A percentile compares a stretch with the other conserved stretches of the same genome.
Evolutionary conservation across 805 yeast genomes (phyloP).

Genomic region (Monosporozyma servazzii): DNA sequence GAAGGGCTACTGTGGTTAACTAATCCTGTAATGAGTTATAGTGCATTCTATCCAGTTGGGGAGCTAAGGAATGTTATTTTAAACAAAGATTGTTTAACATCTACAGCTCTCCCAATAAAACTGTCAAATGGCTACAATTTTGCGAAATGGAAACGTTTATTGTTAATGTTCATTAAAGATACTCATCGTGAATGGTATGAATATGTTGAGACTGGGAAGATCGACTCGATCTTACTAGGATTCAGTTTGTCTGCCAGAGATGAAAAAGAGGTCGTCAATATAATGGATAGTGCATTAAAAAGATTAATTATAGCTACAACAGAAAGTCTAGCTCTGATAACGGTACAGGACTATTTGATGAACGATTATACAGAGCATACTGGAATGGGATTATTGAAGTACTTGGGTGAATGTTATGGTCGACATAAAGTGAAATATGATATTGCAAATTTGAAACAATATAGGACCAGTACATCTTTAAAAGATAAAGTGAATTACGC

Average conservation of each 20-base stretch:
- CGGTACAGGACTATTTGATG: not conserved
- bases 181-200: not conserved
- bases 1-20: not conserved
- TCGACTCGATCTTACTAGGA: not conserved
- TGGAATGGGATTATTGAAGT: not conserved
- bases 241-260: not conserved
- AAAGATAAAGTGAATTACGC: not conserved
- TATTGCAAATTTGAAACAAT: not conserved
- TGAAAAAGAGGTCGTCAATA: not conserved
- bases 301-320: not conserved
- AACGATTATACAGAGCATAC: not conserved
- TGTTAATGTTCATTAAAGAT: not conserved
- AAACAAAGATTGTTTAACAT: not conserved
- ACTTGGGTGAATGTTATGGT: not conserved
- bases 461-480: not conserved
- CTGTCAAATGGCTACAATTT: not conserved
- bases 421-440: slow-evolving; percentile 1
- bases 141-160: not conserved
- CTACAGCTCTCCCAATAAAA: not conserved
- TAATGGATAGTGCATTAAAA: not conserved
- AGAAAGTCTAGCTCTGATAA: not conserved
- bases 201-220: not conserved
- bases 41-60: not conserved
- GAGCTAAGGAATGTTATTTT: not conserved
- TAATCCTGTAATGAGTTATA: not conserved